phyloP scores from a whole-genome alignment of 2,329 filamentous ascomycete species.

The Sarocladium brachiariae region DNA sequence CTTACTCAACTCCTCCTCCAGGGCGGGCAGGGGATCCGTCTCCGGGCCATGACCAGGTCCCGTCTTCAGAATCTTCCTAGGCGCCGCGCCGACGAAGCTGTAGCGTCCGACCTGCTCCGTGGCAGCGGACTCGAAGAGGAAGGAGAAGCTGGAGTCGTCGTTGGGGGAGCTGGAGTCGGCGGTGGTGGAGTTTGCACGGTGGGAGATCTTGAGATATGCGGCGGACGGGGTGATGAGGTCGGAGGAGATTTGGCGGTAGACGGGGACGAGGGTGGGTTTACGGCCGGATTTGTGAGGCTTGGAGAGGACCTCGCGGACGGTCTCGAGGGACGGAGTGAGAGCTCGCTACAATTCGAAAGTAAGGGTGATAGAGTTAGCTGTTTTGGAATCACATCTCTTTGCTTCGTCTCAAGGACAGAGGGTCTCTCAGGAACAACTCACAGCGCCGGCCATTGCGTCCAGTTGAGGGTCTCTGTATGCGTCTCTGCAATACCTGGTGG shows the following conservation, averaged over 20 bases:
- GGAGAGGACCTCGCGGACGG: conserved; percentile 35
- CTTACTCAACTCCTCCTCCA: conserved; percentile 73
- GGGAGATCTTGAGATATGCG: conserved; percentile 86
- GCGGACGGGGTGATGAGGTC: conserved; percentile 92
- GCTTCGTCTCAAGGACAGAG: too few species aligned
- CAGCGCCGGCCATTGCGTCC: conserved; percentile 6
- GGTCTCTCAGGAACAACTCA: too few species aligned
- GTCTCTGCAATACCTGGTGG: too few species aligned
- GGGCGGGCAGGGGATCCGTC: conserved; percentile 73
- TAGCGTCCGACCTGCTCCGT: conserved; percentile 92
- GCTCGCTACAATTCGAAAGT: conserved; percentile 26
- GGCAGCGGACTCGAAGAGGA: conserved; percentile 92
- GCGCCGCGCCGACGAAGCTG: conserved; percentile 84
- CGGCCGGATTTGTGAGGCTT: conserved; percentile 19
- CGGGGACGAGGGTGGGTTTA: conserved; percentile 66
- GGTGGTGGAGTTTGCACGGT: conserved; percentile 46
- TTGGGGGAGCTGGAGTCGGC: conserved; percentile 33
- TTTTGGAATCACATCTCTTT: too few species aligned
- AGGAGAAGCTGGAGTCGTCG: conserved; percentile 58
- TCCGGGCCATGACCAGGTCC: conserved; percentile 81
- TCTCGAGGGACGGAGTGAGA: conserved; percentile 39
- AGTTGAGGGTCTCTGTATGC: not conserved
- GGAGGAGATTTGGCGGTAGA: conserved; percentile 80
- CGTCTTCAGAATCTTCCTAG: conserved; percentile 75
- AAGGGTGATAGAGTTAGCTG: not conserved